Evolutionary conservation across 768 basidiomycete genomes (phyloP), one percentile per base, ranked within the genome.

Genomic region (Mycena kentingensis): DNA sequence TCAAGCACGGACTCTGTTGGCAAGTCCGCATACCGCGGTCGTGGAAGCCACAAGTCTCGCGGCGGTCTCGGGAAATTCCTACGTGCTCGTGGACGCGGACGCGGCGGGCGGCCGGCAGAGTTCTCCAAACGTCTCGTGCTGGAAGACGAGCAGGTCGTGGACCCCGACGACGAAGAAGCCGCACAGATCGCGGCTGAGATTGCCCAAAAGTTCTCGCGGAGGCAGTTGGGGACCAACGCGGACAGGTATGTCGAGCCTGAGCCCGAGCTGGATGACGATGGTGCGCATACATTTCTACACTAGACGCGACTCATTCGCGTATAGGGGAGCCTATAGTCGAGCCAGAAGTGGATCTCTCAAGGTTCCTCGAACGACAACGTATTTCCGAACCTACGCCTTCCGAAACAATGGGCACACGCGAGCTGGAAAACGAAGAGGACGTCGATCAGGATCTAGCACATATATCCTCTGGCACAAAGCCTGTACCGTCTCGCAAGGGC

Each of bases 21-120:
- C n/a, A n/a, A n/a, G n/a, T 28, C 51, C n/a, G 5, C 55, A 22
- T 5, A 48, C 8, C 76, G 82, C 3, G 76, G 76, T 3, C 61
- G 79, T 50, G 82, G 82, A 0, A 68, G 81, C 51, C 77, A 81
- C 22, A 79, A 77, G 61, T 81, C 83, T 46, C 77, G 86, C 46
- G 87, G 88, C 1, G 86, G 87, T 2, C 70, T 83, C 3, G 88
- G 88, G 0, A 90, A 90, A 69, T 87, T 85, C 62, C 75, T 90
- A 18, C 82, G 88, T 24, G 85, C 88, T 11, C 71, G 84, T 3
- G 88, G 88, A 3, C 71, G 85, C 36, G 84, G 84, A 4, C 72
- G 78, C 24, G 78, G 84, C 1, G 84, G 86, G 2, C 82, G 85
- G 31, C 82, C 83, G 4, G 86, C 88, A 46, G 83, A 81, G 60